A percentile compares a stretch with the other conserved stretches of the same genome.
Evolutionary conservation across 306 rosid genomes (phyloP).

Genomic region (Astragalus membranaceus): DNA sequence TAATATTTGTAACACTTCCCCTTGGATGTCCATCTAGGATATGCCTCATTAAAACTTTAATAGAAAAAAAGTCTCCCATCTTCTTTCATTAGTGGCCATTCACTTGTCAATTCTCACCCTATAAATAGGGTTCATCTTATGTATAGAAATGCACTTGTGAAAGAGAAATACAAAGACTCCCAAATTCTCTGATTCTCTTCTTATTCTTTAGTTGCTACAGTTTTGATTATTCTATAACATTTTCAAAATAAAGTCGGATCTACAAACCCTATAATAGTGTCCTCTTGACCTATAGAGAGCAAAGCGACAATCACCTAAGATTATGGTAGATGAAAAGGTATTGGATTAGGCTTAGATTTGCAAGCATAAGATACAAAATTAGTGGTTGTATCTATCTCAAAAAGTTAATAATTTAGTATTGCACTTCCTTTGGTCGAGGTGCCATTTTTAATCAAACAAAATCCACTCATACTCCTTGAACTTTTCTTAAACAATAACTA

Average conservation of each 20-base stretch:
- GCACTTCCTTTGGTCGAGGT: background rate
- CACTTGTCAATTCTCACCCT: no score
- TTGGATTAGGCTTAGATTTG: background rate
- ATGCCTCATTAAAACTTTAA: no score
- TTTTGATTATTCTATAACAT: no score
- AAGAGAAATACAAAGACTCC: no score
- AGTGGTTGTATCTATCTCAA: constrained; percentile 1
- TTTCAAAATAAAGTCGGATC: background rate
- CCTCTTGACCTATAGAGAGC: background rate
- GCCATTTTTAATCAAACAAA: constrained; percentile 6
- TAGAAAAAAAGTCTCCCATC: no score
- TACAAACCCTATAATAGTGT: background rate
- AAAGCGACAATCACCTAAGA: background rate
- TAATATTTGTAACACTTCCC: no score
- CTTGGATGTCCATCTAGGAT: no score
- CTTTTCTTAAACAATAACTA: constrained; percentile 8
- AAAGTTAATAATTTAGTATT: background rate
- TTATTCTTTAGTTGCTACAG: no score
- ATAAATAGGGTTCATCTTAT: no score
- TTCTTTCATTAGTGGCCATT: no score
- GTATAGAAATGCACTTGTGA: no score
- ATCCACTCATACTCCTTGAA: background rate
- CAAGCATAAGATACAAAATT: constrained; percentile 3
- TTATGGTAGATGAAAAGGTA: background rate
- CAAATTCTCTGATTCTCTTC: no score